phyloP scores from a whole-genome alignment of 108 stramenopile genomes.

The Thalassiosira profunda region DNA sequence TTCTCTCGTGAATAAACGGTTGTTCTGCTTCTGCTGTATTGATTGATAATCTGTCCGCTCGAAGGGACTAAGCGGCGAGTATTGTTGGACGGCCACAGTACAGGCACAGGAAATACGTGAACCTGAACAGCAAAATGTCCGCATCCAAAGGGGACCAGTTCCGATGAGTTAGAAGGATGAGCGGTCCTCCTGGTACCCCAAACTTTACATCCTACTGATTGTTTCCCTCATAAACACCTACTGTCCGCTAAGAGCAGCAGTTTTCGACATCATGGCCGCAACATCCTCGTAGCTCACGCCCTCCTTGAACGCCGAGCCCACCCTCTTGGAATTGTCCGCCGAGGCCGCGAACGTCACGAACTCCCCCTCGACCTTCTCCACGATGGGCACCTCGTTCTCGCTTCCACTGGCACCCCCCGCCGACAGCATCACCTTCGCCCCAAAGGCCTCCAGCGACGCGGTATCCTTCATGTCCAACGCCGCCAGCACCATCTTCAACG shows the following conservation, averaged over 20 bases:
- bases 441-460: conserved; percentile 36
- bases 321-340: conserved; percentile 78
- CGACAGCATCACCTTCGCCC: conserved; percentile 40
- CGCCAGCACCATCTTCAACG: conserved; percentile 51
- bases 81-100: not conserved
- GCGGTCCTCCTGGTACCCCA: no score
- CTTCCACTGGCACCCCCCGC: conserved; percentile 26
- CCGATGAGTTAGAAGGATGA: no score
- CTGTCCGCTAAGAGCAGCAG: conserved; percentile 29
- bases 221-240: no score
- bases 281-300: conserved; percentile 45
- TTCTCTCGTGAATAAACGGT: no score
- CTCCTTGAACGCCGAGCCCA: conserved; percentile 47
- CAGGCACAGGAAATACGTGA: not conserved
- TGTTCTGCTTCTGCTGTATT: no score
- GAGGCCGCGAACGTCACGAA: conserved; percentile 65
- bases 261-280: conserved; percentile 45
- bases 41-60: no score
- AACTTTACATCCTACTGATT: conserved; percentile 14
- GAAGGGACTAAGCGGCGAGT: conserved; percentile 7
- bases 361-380: conserved; percentile 53
- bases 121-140: not conserved
- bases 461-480: conserved; percentile 62
- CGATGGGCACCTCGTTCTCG: conserved; percentile 31
- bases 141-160: not conserved